A percentile compares a stretch with the other conserved stretches of the same genome.
These are phyloP conservation scores for Phalaenopsis hybrid DNA, from an alignment of 116 monocot genomes.

Conservation along the genomic window DNA sequence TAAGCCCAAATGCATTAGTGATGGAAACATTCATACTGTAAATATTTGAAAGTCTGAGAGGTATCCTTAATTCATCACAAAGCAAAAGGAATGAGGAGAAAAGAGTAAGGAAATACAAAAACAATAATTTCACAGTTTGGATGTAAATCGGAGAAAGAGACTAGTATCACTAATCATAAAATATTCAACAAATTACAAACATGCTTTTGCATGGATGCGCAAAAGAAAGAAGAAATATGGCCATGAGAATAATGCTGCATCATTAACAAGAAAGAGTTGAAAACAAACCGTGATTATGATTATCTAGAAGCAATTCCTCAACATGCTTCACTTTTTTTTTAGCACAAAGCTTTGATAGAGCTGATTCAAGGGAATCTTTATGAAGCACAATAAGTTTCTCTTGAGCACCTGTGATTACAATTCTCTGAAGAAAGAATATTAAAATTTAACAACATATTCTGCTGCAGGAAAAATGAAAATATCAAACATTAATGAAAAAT, in stretches of 20 bases:
- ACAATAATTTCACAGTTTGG: not conserved
- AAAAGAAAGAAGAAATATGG: not conserved
- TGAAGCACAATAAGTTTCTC: constrained; percentile 63
- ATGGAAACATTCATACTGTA: not conserved
- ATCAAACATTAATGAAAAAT: not conserved
- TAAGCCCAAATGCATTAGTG: not conserved
- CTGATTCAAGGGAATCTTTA: constrained; percentile 43
- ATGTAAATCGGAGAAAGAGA: not conserved
- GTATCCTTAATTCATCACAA: not conserved
- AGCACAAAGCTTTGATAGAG: constrained; percentile 48
- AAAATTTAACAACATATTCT: not conserved
- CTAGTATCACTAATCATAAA: not conserved
- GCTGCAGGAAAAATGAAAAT: not conserved
- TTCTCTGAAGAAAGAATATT: constrained; percentile 24
- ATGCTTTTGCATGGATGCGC: not conserved
- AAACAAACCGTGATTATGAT: constrained; percentile 32
- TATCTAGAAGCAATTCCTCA: constrained; percentile 50
- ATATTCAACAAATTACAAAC: not conserved
- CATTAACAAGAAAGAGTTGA: constrained; percentile 10
- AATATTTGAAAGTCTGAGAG: not conserved
- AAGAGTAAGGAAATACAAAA: not conserved
- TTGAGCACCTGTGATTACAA: constrained; percentile 37
- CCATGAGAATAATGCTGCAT: not conserved
- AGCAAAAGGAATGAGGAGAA: not conserved
- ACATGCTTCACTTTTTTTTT: constrained; percentile 33